Evolutionary conservation across 2,329 filamentous ascomycete genomes (phyloP), one percentile per base, ranked within the genome.

Genomic region (Fusarium mangiferae): DNA sequence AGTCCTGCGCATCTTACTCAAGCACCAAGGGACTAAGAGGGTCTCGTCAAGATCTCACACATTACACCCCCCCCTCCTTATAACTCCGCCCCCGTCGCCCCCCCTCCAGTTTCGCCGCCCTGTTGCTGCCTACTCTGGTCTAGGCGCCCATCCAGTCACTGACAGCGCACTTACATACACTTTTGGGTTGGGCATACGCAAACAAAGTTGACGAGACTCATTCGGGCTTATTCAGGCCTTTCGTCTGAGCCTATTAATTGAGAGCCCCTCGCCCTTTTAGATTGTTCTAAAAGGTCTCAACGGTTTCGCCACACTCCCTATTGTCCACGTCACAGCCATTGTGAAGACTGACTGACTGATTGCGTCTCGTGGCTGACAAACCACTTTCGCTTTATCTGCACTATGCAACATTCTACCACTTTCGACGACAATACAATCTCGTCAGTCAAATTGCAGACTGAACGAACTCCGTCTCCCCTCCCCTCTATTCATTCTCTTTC

Each of bases 301-400:
- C 55, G 62, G 74, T 56, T 76, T 77, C 70, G 76, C 76, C 76
- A 78, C 76, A 64, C 51, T 66, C n/a, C 20, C 33, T 54, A 26
- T 42, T 59, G 56, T 71, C 71, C 71, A 75, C 74, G 73, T 76
- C 72, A 74, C 73, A 75, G 68, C 74, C 76, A 74, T 68, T 68
- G 67, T 73, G 56, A 44, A 15, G 55, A 24, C 10, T 44, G 42
- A 66, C 68, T 73, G 64, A 70, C 68, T 58, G 64, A 70, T 71
- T 65, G 66, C 66, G 60, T 60, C 66, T 61, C 65, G 66, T 73
- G 79, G 81, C 81, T 83, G 81, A 83, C 81, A 83, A 83, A 83
- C 80, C 80, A 73, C 52, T 45, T 49, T 56, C 68, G 45, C 60
- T 72, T 69, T 69, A 64, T 64, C 61, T 71, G 62, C 67, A 61